A percentile compares a stretch with the other conserved stretches of the same genome.
Evolutionary conservation across 2,329 filamentous ascomycete species (phyloP).

Genomic region (Mycosphaerella arachidis): DNA sequence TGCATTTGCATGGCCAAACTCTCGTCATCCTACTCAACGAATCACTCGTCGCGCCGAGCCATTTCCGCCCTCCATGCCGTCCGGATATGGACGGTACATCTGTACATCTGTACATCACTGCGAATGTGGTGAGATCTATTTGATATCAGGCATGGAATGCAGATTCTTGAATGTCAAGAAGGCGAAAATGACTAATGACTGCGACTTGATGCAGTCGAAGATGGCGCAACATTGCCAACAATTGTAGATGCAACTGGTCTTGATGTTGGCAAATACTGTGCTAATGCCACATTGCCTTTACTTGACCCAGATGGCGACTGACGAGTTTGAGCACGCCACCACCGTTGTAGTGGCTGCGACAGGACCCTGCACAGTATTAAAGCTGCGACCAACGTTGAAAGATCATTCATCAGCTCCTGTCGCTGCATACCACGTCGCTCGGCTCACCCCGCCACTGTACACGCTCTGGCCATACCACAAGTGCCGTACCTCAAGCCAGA

Average conservation of each 20-base stretch:
- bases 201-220: not conserved
- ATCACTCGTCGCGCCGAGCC: not conserved
- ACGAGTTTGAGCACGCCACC: not conserved
- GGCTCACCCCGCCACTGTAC: too few species aligned
- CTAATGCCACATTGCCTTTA: not conserved
- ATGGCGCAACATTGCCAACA: not conserved
- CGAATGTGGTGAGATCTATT: not conserved
- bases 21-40: not conserved
- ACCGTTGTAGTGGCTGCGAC: not conserved
- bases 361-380: not conserved
- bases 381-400: not conserved
- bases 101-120: not conserved
- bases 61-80: not conserved
- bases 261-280: not conserved
- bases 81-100: not conserved
- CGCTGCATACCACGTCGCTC: not conserved
- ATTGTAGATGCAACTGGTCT: too few species aligned
- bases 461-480: not conserved
- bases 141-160: not conserved
- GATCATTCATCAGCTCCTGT: too few species aligned
- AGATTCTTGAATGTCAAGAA: not conserved
- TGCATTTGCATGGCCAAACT: not conserved
- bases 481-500: not conserved
- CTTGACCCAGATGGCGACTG: not conserved
- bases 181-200: not conserved